Conservation (phyloP, 1,284 basidiomycete genomes). For the Amylostereum areolatum region DNA sequence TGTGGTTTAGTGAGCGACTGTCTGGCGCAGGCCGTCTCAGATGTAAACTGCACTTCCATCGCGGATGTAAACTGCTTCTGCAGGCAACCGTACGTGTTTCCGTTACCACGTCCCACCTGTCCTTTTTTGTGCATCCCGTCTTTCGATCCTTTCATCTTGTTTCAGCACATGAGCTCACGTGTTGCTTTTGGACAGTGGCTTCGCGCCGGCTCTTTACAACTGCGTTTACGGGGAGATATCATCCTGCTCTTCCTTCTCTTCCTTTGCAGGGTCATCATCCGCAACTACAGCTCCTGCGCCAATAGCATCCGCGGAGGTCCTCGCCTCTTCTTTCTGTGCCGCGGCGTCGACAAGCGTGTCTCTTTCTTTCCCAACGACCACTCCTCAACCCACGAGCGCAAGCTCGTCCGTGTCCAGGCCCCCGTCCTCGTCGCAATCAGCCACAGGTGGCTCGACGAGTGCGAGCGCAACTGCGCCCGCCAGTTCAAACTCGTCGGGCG, state of each 20-base stretch:
- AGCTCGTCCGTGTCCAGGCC: not conserved
- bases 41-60: constrained; percentile 11
- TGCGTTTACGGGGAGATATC: constrained; percentile 5
- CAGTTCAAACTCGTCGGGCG: too few relatives aligned
- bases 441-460: not conserved
- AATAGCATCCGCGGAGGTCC: constrained; percentile 6
- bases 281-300: not conserved
- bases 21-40: constrained; percentile 7
- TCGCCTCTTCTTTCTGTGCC: constrained; percentile 12
- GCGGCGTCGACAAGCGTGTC: constrained; percentile 6
- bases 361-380: constrained; percentile 11
- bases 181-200: constrained; percentile 1
- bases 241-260: not conserved
- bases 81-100: constrained; percentile 2
- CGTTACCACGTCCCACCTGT: too few relatives aligned
- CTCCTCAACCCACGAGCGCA: not conserved
- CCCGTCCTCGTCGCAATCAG: not conserved
- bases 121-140: not conserved
- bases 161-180: too few relatives aligned
- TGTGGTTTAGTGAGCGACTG: constrained; percentile 9
- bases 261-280: not conserved
- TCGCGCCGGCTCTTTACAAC: constrained; percentile 6
- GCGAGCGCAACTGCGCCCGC: too few relatives aligned
- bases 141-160: not conserved
- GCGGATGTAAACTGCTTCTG: constrained; percentile 13